Evolutionary conservation across 2,329 filamentous ascomycete species (phyloP), one percentile per base, ranked within the genome.

Genomic region (Verticillium zaregamsianum): DNA sequence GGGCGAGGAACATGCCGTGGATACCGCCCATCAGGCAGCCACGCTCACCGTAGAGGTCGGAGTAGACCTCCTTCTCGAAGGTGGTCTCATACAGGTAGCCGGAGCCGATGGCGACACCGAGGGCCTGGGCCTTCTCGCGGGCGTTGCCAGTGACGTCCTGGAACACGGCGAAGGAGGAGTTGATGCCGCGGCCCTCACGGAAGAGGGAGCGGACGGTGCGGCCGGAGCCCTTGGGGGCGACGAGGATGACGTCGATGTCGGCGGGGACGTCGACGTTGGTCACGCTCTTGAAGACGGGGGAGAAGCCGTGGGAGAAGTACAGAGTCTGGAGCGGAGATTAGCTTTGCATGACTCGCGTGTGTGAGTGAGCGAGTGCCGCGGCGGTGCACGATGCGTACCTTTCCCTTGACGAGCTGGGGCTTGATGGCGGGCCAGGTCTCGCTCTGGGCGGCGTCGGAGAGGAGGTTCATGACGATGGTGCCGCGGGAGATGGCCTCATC

Each of bases 271-370:
- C 95, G 77, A 99, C 95, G 82, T 97, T 96, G 87, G 95, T 99
- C 77, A 95, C 89, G 79, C 97, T 90, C 87, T 97, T 97, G 92
- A 99, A 99, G 81, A 99, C 93, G 77, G 95, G 95, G 67, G 95
- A 98, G 91, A 99, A 99, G 76, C 95, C 95, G 88, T 99, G 95
- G 71, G 95, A 98, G 88, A 99, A 99, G 90, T 99, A 99, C 72
- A 99, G 92, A 65, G 95, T 99, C 94, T 95, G 45, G 62, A 64
- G 25, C 54, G 12, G 5, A 32, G 54, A 20, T 55, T 55, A 55
- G 54, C 25, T 28, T 28, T 25, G n/a, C 54, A 55, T 55, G 28
- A 59, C 66, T 74, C 65, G 74, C 69, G 55, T 5, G 23, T 55
- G 6, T 69, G 57, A 3, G 23, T 55, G 6, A 28, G 5, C 20